phyloP scores from a whole-genome alignment of 305 asterid species.

The Solanum hybrid region DNA sequence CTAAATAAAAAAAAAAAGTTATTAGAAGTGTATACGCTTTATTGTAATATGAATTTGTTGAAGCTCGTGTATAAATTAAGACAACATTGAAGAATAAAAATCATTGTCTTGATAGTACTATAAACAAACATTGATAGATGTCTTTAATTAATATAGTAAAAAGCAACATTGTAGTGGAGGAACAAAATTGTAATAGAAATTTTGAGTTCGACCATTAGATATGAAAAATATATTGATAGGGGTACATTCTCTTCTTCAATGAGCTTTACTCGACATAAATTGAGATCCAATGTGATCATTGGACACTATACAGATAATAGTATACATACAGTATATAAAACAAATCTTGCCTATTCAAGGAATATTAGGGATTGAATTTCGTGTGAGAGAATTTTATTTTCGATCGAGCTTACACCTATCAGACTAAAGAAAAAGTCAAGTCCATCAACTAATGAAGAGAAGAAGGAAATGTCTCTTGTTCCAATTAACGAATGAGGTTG shows the following conservation, averaged over 20 bases:
- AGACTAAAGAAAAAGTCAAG: not conserved
- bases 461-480: not conserved
- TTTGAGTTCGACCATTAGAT: not conserved
- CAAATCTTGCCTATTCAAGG: not conserved
- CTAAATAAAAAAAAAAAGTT: not conserved
- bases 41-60: not conserved
- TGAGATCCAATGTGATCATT: not conserved
- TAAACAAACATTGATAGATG: not conserved
- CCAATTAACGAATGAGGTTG: not conserved
- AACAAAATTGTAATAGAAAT: too few species aligned
- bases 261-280: not conserved
- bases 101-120: not conserved
- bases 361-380: not conserved
- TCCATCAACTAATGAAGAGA: not conserved
- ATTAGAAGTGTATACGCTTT: not conserved
- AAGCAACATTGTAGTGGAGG: not conserved
- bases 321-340: not conserved
- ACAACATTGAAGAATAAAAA: not conserved
- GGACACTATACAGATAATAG: not conserved
- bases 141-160: too few species aligned
- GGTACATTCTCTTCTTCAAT: too few species aligned
- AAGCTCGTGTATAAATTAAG: not conserved
- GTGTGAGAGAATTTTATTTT: too few species aligned
- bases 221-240: not conserved
- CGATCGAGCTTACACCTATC: not conserved